These are phyloP conservation scores for Multifurca ochricompacta DNA, from an alignment of 768 basidiomycete species.

Conservation along the genomic window DNA sequence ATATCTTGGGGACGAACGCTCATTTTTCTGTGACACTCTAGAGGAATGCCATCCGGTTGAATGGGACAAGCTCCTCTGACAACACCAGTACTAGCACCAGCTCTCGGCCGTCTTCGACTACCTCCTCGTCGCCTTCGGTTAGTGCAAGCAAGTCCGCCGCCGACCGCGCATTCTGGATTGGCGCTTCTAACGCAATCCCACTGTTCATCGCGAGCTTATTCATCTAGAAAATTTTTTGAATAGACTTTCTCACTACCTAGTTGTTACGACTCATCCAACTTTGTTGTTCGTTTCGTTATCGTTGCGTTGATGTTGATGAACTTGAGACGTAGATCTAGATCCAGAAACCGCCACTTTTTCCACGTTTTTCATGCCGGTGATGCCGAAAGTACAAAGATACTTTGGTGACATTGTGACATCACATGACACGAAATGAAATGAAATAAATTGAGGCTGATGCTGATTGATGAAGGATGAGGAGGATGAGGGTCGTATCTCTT, in stretches of 20 bases:
- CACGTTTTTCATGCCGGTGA: too few relatives aligned
- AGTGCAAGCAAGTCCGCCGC: constrained; percentile 5
- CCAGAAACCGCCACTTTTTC: too few relatives aligned
- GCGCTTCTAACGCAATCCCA: constrained; percentile 6
- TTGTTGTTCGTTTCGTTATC: too few relatives aligned
- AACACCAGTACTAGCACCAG: neutral
- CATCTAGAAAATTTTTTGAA: neutral
- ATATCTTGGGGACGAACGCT: neutral
- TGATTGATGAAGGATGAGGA: too few relatives aligned
- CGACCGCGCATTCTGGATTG: neutral
- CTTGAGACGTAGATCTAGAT: too few relatives aligned
- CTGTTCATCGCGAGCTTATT: constrained; percentile 13
- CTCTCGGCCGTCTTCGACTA: constrained; percentile 12
- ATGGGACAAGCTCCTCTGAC: constrained; percentile 35
- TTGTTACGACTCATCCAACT: neutral
- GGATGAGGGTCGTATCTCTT: too few relatives aligned
- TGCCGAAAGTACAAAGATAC: too few relatives aligned
- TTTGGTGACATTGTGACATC: too few relatives aligned
- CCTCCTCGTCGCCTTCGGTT: neutral
- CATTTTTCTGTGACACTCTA: constrained; percentile 24
- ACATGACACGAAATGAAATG: too few relatives aligned
- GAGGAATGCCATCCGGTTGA: constrained; percentile 51
- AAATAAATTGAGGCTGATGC: too few relatives aligned
- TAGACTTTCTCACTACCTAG: neutral
- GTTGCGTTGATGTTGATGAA: too few relatives aligned